A percentile compares a stretch with the other conserved stretches of the same genome.
phyloP scores from a whole-genome alignment of 768 basidiomycete genomes.

The Podaxis sp. region DNA sequence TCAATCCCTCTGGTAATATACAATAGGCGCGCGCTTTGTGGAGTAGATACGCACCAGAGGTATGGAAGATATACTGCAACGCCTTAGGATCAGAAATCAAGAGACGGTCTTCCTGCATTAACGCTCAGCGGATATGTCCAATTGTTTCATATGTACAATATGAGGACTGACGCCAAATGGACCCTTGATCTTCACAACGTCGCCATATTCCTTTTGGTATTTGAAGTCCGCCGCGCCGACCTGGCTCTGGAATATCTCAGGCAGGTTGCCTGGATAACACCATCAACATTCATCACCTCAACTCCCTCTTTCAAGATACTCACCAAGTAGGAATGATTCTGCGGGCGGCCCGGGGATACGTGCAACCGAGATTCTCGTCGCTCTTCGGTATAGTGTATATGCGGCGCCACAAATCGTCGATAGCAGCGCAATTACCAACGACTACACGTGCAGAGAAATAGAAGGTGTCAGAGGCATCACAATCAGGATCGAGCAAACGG shows the following conservation, averaged over 20 bases:
- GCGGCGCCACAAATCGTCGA: slow-evolving; percentile 22
- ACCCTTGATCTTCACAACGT: slow-evolving; percentile 51
- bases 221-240: slow-evolving; percentile 53
- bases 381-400: slow-evolving; percentile 33
- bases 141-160: neutral
- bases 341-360: slow-evolving; percentile 49
- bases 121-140: neutral
- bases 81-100: slow-evolving; percentile 58
- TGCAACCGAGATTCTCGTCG: slow-evolving; percentile 39
- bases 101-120: slow-evolving; percentile 48
- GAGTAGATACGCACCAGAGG: slow-evolving; percentile 34
- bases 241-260: slow-evolving; percentile 50
- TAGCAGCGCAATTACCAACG: slow-evolving; percentile 16
- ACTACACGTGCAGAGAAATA: slow-evolving; percentile 10
- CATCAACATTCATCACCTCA: neutral
- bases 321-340: slow-evolving; percentile 50
- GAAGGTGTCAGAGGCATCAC: neutral
- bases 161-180: slow-evolving; percentile 42
- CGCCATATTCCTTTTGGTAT: slow-evolving; percentile 49
- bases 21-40: neutral
- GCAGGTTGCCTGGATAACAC: slow-evolving; percentile 41
- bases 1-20: neutral
- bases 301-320: slow-evolving; percentile 2
- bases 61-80: slow-evolving; percentile 56
- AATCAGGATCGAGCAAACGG: neutral